Percentiles rank a stretch among this genome's conserved stretches.
These are phyloP conservation scores for Geoglossum cookeanum DNA, from an alignment of 2,329 filamentous ascomycete genomes.

Conservation along the genomic window DNA sequence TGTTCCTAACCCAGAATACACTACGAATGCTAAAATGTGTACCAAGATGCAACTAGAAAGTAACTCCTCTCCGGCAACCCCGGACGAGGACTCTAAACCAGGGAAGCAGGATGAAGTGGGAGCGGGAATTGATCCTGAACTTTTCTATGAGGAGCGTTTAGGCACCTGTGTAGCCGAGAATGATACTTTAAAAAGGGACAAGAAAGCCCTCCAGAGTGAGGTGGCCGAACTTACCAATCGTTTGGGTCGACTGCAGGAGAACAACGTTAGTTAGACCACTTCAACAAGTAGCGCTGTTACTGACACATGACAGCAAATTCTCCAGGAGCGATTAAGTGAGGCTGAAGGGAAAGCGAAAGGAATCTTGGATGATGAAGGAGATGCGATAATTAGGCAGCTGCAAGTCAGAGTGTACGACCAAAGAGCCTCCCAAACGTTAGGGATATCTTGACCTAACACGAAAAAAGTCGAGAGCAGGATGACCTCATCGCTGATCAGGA, in stretches of 20 bases:
- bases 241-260: slow-evolving; percentile 36
- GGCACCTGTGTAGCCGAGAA: slow-evolving; percentile 32
- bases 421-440: not conserved
- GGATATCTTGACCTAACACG: not conserved
- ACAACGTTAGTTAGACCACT: slow-evolving; percentile 15
- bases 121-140: slow-evolving; percentile 20
- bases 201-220: slow-evolving; percentile 27
- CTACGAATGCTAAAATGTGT: not conserved
- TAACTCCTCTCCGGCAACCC: not conserved
- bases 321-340: slow-evolving; percentile 25
- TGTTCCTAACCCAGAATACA: not conserved
- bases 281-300: not conserved
- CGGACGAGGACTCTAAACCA: not conserved
- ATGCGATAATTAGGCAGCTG: slow-evolving; percentile 26
- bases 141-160: slow-evolving; percentile 28
- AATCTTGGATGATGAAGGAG: slow-evolving; percentile 33
- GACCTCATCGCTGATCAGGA: slow-evolving; percentile 54
- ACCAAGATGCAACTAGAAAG: not conserved
- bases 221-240: slow-evolving; percentile 35
- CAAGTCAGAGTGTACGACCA: slow-evolving; percentile 12
- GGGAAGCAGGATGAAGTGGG: not conserved
- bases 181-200: slow-evolving; percentile 36
- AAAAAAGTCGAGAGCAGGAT: slow-evolving; percentile 36
- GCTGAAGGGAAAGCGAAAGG: slow-evolving; percentile 21
- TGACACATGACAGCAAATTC: slow-evolving; percentile 4